phyloP scores from a whole-genome alignment of 1,284 basidiomycete species.

The Pholiota adiposa region DNA sequence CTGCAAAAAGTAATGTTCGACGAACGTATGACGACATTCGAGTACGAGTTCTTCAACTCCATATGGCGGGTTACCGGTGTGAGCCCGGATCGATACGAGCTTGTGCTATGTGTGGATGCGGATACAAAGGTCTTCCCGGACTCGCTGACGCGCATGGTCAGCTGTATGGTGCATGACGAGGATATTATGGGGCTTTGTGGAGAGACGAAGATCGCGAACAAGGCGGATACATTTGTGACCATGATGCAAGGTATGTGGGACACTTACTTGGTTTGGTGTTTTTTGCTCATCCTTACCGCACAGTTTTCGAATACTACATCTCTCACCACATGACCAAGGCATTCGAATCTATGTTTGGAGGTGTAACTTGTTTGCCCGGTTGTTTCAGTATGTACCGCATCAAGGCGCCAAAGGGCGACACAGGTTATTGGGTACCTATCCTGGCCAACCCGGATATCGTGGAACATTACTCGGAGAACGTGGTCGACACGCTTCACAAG shows the following conservation, averaged over 20 bases:
- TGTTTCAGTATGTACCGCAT: slow-evolving; percentile 99
- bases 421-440: slow-evolving; percentile 98
- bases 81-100: slow-evolving; percentile 95
- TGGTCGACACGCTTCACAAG: slow-evolving; percentile 98
- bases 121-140: slow-evolving; percentile 98
- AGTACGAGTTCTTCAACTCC: slow-evolving; percentile 99
- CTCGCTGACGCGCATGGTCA: slow-evolving; percentile 89
- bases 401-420: slow-evolving; percentile 93
- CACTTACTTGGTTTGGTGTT: slow-evolving; percentile 12
- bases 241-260: slow-evolving; percentile 89
- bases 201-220: slow-evolving; percentile 99
- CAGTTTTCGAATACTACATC: slow-evolving; percentile 99
- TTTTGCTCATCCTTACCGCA: slow-evolving; percentile 14
- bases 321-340: slow-evolving; percentile 99
- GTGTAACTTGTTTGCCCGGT: slow-evolving; percentile 98
- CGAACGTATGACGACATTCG: slow-evolving; percentile 98
- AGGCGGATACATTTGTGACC: slow-evolving; percentile 96
- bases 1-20: slow-evolving; percentile 99
- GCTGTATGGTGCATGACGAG: slow-evolving; percentile 94
- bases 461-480: slow-evolving; percentile 97
- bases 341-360: slow-evolving; percentile 99
- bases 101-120: slow-evolving; percentile 97
- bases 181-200: slow-evolving; percentile 99
- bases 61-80: slow-evolving; percentile 95
- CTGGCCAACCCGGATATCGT: slow-evolving; percentile 97